These are phyloP conservation scores for Cutaneotrichosporon cyanovorans DNA, from an alignment of 1,284 basidiomycete genomes.

Conservation along the genomic window DNA sequence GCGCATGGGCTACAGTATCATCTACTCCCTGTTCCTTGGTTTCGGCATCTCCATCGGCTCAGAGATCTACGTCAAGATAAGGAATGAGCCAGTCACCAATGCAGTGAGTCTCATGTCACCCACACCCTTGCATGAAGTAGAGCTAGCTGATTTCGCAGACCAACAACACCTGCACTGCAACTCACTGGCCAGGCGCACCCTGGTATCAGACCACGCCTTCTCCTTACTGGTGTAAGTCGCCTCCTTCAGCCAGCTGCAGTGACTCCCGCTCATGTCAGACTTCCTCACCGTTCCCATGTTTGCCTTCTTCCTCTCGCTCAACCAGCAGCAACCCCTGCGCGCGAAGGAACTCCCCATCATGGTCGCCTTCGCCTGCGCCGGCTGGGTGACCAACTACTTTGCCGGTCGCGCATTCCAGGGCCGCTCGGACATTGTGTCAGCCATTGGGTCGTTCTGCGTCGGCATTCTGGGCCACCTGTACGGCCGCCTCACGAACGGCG, in stretches of 20 bases:
- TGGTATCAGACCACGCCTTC: conserved; percentile 47
- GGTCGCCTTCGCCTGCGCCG: conserved; percentile 68
- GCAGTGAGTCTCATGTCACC: neutral
- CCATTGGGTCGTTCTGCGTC: conserved; percentile 70
- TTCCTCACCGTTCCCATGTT: conserved; percentile 75
- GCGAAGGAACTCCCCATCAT: conserved; percentile 59
- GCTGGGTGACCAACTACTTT: conserved; percentile 71
- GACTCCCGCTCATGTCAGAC: conserved; percentile 23
- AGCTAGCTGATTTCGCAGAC: neutral
- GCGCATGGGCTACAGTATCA: conserved; percentile 65
- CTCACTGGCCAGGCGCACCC: conserved; percentile 53
- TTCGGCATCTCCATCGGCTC: conserved; percentile 76
- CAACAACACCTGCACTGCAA: conserved; percentile 49
- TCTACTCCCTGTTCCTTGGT: conserved; percentile 60
- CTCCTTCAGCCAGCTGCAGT: too few species aligned
- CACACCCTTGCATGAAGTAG: too few species aligned
- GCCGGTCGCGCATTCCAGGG: conserved; percentile 57
- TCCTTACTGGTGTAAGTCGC: conserved; percentile 38
- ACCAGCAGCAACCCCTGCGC: conserved; percentile 66
- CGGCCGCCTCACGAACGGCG: conserved; percentile 50
- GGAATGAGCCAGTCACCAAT: conserved; percentile 28
- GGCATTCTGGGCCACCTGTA: conserved; percentile 77
- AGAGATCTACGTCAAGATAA: conserved; percentile 57
- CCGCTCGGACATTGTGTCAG: conserved; percentile 66
- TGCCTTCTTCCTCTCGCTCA: conserved; percentile 63